phyloP scores from a whole-genome alignment of 345 rosid species.

The Luvunga scandens region DNA sequence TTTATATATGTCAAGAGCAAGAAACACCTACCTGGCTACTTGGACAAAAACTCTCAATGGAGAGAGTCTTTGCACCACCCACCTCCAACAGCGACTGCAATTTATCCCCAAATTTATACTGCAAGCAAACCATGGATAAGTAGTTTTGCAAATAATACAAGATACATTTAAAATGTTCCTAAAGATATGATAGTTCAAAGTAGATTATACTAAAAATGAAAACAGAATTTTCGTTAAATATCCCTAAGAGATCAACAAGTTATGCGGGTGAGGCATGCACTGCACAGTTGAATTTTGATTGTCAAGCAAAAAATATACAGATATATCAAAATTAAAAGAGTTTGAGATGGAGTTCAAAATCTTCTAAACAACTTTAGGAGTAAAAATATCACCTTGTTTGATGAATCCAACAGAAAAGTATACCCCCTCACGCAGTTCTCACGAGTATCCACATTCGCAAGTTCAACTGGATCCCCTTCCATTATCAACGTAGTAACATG shows the following conservation, averaged over 20 bases:
- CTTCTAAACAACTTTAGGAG: background rate
- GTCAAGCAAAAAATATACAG: background rate
- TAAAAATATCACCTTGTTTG: conserved; percentile 43
- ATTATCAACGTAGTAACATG: conserved; percentile 53
- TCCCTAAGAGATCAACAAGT: background rate
- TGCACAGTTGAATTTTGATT: background rate
- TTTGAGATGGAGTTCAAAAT: background rate
- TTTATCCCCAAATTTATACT: conserved; percentile 65
- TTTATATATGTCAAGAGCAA: background rate
- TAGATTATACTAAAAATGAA: background rate
- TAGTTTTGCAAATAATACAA: background rate
- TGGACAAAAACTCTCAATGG: conserved; percentile 49
- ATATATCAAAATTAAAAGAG: background rate
- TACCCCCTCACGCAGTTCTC: conserved; percentile 68
- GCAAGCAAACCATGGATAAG: conserved; percentile 20
- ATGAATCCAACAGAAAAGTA: conserved; percentile 65
- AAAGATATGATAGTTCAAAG: background rate
- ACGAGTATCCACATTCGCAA: conserved; percentile 54
- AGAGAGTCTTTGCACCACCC: conserved; percentile 62
- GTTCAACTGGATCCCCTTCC: conserved; percentile 61
- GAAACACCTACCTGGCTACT: conserved; percentile 57
- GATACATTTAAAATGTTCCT: background rate
- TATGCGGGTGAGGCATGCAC: background rate
- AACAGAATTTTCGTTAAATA: too few species aligned
- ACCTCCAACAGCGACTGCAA: conserved; percentile 45